Evolutionary conservation across 805 yeast species (phyloP), one percentile per base, ranked within the genome.

Genomic region (Wickerhamiella bombiphila): DNA sequence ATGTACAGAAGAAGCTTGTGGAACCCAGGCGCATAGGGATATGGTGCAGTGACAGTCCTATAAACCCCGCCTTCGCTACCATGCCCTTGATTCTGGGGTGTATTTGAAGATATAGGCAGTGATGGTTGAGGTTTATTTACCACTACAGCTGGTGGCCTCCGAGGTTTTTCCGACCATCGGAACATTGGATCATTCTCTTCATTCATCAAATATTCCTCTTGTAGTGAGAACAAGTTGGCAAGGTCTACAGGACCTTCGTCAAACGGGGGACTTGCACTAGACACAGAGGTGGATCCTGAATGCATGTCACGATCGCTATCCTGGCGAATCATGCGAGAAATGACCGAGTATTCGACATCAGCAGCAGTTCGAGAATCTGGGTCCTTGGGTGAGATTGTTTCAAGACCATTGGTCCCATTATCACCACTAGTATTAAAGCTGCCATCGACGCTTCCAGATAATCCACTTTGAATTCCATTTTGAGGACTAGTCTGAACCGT

Each of bases 11-110:
- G 74, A 40, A 88, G 65, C 33, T 76, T 72, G 57, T 85, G 95
- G 56, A 79, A 88, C 2, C 95, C 95, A 1, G 85, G 80, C 0
- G 94, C 86, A 53, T 91, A 88, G 6, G 86, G 71, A 53, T 80
- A 91, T 1, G 97, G 96, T 37, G 63, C 66, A 17, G 60, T 65
- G 13, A 88, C 80, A 36, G 72, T 66, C 16, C 78, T 74, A 59
- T 88, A 91, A 11, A 88, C 50, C 13, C 50, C 54, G 3, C 47
- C 49, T 2, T 57, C 54, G 14, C 5, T 17, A 17, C 13, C 17
- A 17, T 17, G 15, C 5, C 13, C 15, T 28, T 5, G 30, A 17
- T 28, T 7, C 30, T n/a, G 7, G 30, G n/a, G 15, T 7, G 18
- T 13, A 5, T n/a, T 13, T 16, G 6, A 14, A 16, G 5, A 16